Evolutionary conservation across 2,329 filamentous ascomycete species (phyloP).

Genomic region (Chaetomium globosum): DNA sequence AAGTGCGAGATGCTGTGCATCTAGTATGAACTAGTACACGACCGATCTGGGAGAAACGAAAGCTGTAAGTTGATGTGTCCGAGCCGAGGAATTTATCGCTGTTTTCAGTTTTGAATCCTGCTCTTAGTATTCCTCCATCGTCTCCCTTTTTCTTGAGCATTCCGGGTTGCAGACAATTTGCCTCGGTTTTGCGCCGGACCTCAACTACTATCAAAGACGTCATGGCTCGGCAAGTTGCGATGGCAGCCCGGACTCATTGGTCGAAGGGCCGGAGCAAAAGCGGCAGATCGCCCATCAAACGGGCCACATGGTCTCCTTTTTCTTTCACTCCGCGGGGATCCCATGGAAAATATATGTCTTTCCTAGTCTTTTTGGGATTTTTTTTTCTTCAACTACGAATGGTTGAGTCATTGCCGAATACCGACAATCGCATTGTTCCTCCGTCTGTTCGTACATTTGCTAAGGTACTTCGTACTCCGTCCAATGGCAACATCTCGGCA

Average conservation of each 20-base stretch:
- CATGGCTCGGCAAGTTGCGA: conserved; percentile 22
- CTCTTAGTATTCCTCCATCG: neutral
- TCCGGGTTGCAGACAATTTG: neutral
- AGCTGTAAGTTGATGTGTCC: neutral
- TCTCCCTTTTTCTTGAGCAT: neutral
- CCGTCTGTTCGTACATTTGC: neutral
- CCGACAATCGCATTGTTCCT: neutral
- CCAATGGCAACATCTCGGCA: neutral
- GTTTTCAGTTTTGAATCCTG: neutral
- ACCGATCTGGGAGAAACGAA: neutral
- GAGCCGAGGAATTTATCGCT: neutral
- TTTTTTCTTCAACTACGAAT: neutral
- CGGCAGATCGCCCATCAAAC: conserved; percentile 29
- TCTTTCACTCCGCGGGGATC: neutral
- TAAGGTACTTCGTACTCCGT: too few relatives aligned
- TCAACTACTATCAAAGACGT: conserved; percentile 28
- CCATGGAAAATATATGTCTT: neutral
- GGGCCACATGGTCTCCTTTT: conserved; percentile 25
- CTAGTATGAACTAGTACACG: neutral
- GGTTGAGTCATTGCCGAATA: neutral
- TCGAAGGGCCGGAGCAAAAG: conserved; percentile 4
- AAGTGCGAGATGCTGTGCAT: neutral
- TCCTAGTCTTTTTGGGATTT: neutral
- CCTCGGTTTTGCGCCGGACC: neutral
- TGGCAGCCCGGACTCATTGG: conserved; percentile 16